Base-by-base conservation (phyloP, 305 asterid species). In the Euphrasia arctica region DNA sequence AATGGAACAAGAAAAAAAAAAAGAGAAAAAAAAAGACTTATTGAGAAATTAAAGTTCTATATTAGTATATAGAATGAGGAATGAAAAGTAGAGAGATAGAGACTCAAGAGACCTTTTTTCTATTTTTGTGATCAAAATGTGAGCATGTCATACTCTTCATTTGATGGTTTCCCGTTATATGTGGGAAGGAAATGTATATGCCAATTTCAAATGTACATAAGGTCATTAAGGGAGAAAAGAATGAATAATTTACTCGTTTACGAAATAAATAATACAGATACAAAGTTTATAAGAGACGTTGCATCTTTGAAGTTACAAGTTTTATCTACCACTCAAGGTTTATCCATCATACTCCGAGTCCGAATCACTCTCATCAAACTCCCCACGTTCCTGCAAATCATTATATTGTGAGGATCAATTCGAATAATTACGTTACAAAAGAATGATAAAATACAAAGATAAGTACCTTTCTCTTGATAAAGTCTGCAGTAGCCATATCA, bases 301-400 rank as follows among this genome's bases (percentile, higher is more conserved):
- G 48, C 64, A 72, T 70, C 84, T 66, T 71, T 64, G 71, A 62
- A 4, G 34, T 61, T 56, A 64, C 68, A 70, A 18, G 45, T 49
- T 52, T 58, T 36, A 64, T 57, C 65, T 47, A 73, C 36, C 60
- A 9, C 28, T 34, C 22, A 27, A 51, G 18, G 59, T 56, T 65
- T 73, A 84, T 64, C 78, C 85, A 67, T 79, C 85, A 55, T 77
- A 78, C 47, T 85, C 95, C 0, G 90, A 84, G 75, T 85, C 72
- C 2, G 69, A 43, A 28, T 74, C 73, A 28, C 29, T 67, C 66
- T 80, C 86, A 55, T 80, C 83, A 57, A 78, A 82, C 65, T 85
- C 95, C 63, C 97, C 98, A 62, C 62, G 80, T 78, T 87, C 95
- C 98, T 91, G 88, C 74, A 78, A 72, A 65, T 60, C 15, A 9